Percentiles rank a stretch among this genome's conserved stretches.
Evolutionary conservation across 805 yeast species (phyloP).

Genomic region (Suhomyces canberraensis): DNA sequence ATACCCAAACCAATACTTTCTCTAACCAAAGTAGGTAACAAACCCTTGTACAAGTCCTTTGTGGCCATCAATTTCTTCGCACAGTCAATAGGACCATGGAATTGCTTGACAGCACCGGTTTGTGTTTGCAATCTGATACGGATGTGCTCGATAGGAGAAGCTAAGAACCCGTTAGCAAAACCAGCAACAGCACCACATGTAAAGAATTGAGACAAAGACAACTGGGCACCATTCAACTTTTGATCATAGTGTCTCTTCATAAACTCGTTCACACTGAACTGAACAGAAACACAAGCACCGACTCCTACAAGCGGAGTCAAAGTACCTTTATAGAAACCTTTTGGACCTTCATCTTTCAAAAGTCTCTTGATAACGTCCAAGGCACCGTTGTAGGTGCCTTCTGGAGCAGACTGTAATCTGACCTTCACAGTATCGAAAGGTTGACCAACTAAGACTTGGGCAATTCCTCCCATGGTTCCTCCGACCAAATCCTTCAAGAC

Average conservation of each 20-base stretch:
- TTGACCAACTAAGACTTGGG: slow-evolving; percentile 94
- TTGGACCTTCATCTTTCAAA: slow-evolving; percentile 43
- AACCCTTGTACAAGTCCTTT: slow-evolving; percentile 73
- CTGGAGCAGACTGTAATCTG: slow-evolving; percentile 81
- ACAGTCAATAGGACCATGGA: slow-evolving; percentile 74
- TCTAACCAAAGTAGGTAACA: slow-evolving; percentile 83
- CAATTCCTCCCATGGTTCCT: slow-evolving; percentile 93
- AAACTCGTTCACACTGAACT: slow-evolving; percentile 90
- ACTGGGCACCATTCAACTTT: slow-evolving; percentile 42
- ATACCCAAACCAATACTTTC: slow-evolving; percentile 97
- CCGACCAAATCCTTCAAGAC: slow-evolving; percentile 79
- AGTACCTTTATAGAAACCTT: slow-evolving; percentile 45
- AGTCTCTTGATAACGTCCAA: slow-evolving; percentile 72
- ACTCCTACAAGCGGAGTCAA: slow-evolving; percentile 50
- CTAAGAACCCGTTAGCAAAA: slow-evolving; percentile 79
- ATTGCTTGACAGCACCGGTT: slow-evolving; percentile 49
- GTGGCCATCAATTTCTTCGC: slow-evolving; percentile 52
- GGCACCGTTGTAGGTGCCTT: slow-evolving; percentile 71
- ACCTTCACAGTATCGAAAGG: slow-evolving; percentile 96
- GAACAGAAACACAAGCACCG: slow-evolving; percentile 97
- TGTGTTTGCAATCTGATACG: slow-evolving; percentile 93
- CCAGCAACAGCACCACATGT: slow-evolving; percentile 91
- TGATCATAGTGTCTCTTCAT: slow-evolving; percentile 76
- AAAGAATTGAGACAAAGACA: slow-evolving; percentile 68
- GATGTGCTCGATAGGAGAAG: slow-evolving; percentile 92